phyloP scores from a whole-genome alignment of 208 protist species.

The Leishmania gerbilli region DNA sequence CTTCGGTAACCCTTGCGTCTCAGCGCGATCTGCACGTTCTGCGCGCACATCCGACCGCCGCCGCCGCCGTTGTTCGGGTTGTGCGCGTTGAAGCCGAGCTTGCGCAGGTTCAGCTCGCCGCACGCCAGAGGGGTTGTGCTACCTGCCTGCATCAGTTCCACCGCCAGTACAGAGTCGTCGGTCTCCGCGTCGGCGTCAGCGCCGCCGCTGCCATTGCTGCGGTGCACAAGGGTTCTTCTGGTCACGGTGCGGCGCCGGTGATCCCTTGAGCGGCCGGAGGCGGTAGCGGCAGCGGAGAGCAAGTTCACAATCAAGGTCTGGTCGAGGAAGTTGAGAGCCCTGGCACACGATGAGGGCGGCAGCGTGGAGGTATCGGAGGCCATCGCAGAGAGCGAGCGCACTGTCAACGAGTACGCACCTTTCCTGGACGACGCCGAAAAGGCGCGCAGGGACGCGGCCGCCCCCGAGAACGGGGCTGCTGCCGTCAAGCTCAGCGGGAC shows the following conservation, averaged over 20 bases:
- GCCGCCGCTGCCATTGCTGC: background rate
- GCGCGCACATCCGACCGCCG: slow-evolving; percentile 4
- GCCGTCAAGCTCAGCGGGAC: slow-evolving; percentile 23
- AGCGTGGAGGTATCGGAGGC: background rate
- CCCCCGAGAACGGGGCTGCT: background rate
- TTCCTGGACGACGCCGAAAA: background rate
- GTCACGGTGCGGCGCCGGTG: background rate
- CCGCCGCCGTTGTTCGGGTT: background rate
- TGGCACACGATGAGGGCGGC: slow-evolving; percentile 6
- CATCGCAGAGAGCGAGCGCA: background rate
- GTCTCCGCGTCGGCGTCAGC: slow-evolving; percentile 1
- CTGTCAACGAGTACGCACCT: background rate
- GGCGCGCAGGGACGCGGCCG: background rate
- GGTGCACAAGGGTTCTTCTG: too few relatives aligned
- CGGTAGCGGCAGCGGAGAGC: background rate
- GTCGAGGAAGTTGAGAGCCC: slow-evolving; percentile 19
- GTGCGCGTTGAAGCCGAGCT: slow-evolving; percentile 3
- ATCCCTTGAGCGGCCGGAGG: background rate
- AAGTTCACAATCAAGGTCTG: slow-evolving; percentile 20
- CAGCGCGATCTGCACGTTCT: slow-evolving; percentile 20
- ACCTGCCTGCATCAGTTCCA: slow-evolving; percentile 27
- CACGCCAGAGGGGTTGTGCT: slow-evolving; percentile 12
- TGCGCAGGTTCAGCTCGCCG: slow-evolving; percentile 8
- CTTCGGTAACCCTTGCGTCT: slow-evolving; percentile 28
- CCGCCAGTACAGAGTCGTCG: slow-evolving; percentile 2